These are phyloP conservation scores for Spongospora subterranea DNA, from an alignment of 208 protist species.

Conservation along the genomic window DNA sequence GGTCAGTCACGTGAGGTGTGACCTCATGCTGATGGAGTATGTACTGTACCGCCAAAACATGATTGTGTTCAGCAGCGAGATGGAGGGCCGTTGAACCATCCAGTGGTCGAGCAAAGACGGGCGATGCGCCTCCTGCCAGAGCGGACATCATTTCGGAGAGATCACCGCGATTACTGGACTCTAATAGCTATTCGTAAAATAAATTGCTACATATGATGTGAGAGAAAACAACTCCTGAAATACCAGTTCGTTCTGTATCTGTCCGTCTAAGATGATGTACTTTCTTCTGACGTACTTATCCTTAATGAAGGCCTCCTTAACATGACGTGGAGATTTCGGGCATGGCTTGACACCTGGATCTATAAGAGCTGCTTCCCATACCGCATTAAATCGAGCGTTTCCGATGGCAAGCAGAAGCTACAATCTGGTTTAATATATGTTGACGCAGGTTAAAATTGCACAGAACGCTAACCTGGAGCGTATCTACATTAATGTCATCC, in stretches of 20 bases:
- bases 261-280: constrained; percentile 13
- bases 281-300: constrained; percentile 32
- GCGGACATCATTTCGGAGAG: background rate
- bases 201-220: background rate
- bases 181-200: constrained; percentile 4
- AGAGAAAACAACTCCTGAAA: background rate
- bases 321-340: background rate
- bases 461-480: background rate
- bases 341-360: background rate
- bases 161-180: background rate
- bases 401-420: constrained; percentile 27
- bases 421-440: background rate
- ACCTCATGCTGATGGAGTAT: background rate
- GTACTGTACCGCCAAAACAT: background rate
- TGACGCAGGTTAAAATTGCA: background rate
- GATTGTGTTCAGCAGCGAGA: background rate
- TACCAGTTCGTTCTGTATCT: constrained; percentile 22
- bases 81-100: constrained; percentile 36
- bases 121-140: background rate
- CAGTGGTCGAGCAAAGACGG: background rate
- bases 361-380: background rate
- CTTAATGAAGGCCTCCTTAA: constrained; percentile 34
- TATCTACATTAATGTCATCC: constrained; percentile 24
- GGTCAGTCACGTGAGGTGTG: background rate
- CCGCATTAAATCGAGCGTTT: constrained; percentile 50